Percentiles rank a stretch among this genome's conserved stretches.
phyloP scores from a whole-genome alignment of 1,139 yeast genomes.

The Debaryomyces coudertii region DNA sequence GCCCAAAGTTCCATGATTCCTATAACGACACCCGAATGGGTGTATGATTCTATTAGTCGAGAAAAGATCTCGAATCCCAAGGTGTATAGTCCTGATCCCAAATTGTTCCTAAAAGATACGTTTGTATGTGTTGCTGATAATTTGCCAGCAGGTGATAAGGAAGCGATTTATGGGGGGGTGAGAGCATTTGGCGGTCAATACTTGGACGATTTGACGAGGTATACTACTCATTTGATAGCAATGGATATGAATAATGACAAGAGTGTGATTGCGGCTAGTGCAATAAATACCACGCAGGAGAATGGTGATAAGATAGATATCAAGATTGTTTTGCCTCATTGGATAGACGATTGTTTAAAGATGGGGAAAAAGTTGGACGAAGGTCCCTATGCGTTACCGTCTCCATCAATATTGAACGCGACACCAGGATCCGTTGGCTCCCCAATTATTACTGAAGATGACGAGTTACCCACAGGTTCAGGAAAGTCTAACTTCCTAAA shows the following conservation, averaged over 20 bases:
- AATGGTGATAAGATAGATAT: constrained; percentile 40
- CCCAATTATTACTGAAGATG: constrained; percentile 15
- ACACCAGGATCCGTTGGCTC: constrained; percentile 9
- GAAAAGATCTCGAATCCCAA: constrained; percentile 53
- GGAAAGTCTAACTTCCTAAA: constrained; percentile 21
- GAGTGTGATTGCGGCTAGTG: constrained; percentile 44
- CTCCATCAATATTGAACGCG: constrained; percentile 21
- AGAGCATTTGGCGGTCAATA: constrained; percentile 76
- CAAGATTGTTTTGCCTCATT: constrained; percentile 70
- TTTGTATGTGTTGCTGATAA: constrained; percentile 64
- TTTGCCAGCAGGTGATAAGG: constrained; percentile 61
- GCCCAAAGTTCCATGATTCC: constrained; percentile 65
- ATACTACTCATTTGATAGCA: constrained; percentile 80
- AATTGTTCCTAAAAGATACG: constrained; percentile 61
- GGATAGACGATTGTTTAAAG: constrained; percentile 74
- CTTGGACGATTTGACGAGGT: constrained; percentile 62
- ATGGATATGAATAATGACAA: constrained; percentile 55
- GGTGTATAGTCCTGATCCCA: constrained; percentile 70
- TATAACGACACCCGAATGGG: constrained; percentile 69
- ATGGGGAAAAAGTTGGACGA: constrained; percentile 56
- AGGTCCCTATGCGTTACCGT: constrained; percentile 50
- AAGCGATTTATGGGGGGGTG: constrained; percentile 66
- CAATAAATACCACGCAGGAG: constrained; percentile 31
- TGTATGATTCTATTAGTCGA: constrained; percentile 49
- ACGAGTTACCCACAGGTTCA: constrained; percentile 12